phyloP scores from a whole-genome alignment of 768 basidiomycete species.

The Xerocomus brunneocitrinus region DNA sequence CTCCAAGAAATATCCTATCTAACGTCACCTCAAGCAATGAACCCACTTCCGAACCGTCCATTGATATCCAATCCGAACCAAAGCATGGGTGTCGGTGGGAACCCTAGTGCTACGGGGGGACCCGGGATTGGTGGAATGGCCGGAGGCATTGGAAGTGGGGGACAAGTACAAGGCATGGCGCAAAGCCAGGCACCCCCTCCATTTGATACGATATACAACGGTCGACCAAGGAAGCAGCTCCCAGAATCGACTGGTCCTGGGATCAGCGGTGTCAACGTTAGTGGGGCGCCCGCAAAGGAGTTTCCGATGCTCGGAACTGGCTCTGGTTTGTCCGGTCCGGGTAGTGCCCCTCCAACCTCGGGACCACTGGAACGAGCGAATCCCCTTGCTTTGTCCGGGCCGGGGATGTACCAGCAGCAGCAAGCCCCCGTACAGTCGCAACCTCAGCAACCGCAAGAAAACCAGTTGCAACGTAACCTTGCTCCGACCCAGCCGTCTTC shows the following conservation, averaged over 20 bases:
- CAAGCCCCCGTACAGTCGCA: conserved; percentile 24
- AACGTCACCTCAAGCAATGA: conserved; percentile 95
- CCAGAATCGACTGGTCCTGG: conserved; percentile 50
- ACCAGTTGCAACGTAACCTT: conserved; percentile 22
- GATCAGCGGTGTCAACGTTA: conserved; percentile 41
- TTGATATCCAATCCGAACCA: conserved; percentile 49
- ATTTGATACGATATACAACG: conserved; percentile 74
- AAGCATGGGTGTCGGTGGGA: conserved; percentile 19
- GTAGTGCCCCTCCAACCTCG: conserved; percentile 44
- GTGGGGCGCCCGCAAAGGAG: conserved; percentile 46
- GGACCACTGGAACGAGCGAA: conserved; percentile 52
- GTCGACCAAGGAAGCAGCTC: conserved; percentile 75
- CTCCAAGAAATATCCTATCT: conserved; percentile 97
- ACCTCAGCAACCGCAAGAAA: conserved; percentile 27
- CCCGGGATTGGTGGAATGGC: conserved; percentile 12
- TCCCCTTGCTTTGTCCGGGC: conserved; percentile 28
- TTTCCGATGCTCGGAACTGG: conserved; percentile 57
- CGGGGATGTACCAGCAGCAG: conserved; percentile 41
- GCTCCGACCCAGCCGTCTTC: conserved; percentile 34
- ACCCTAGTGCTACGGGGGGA: conserved; percentile 12
- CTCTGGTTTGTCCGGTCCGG: conserved; percentile 41
- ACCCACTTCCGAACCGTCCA: conserved; percentile 88
- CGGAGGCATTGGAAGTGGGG: conserved; percentile 8
- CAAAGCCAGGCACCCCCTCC: conserved; percentile 36
- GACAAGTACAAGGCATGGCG: conserved; percentile 16